Evolutionary conservation across 1,284 basidiomycete species (phyloP).

Genomic region (Cutaneotrichosporon cutaneum): DNA sequence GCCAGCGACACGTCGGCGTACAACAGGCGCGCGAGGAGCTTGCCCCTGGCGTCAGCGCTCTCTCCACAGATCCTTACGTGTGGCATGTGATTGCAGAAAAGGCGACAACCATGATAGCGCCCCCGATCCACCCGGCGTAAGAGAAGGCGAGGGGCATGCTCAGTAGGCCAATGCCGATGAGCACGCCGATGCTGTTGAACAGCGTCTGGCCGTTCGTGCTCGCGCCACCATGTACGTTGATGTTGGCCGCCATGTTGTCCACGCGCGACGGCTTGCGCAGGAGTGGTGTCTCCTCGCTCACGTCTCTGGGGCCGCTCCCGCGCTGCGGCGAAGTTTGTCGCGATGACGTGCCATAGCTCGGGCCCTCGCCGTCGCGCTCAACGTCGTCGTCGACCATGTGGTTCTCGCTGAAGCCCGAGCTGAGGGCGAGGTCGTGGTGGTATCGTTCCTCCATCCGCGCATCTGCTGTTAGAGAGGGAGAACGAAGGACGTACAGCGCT

Average conservation of each 20-base stretch:
- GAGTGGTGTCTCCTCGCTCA: background rate
- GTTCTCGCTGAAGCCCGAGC: background rate
- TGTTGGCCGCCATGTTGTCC: constrained; percentile 1
- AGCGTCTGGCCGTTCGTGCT: constrained; percentile 56
- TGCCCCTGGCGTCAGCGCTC: constrained; percentile 60
- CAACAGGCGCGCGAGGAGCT: constrained; percentile 75
- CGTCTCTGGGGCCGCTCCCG: background rate
- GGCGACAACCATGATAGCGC: constrained; percentile 68
- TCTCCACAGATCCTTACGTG: constrained; percentile 61
- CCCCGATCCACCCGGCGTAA: constrained; percentile 79
- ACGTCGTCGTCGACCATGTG: background rate
- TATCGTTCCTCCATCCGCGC: background rate
- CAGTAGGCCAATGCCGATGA: constrained; percentile 84
- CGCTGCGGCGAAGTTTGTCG: background rate
- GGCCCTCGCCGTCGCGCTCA: background rate
- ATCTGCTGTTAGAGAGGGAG: background rate
- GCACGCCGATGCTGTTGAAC: constrained; percentile 84
- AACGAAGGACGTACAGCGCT: background rate
- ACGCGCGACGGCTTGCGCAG: background rate
- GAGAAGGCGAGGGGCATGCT: constrained; percentile 85
- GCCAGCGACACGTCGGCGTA: constrained; percentile 65
- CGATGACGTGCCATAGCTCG: background rate
- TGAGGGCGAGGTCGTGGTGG: background rate
- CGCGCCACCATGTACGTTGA: background rate
- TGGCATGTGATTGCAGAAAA: constrained; percentile 82